A percentile compares a stretch with the other conserved stretches of the same genome.
phyloP scores from a whole-genome alignment of 805 yeast genomes.

The Saccharomycopsis oosterbeekiorum region DNA sequence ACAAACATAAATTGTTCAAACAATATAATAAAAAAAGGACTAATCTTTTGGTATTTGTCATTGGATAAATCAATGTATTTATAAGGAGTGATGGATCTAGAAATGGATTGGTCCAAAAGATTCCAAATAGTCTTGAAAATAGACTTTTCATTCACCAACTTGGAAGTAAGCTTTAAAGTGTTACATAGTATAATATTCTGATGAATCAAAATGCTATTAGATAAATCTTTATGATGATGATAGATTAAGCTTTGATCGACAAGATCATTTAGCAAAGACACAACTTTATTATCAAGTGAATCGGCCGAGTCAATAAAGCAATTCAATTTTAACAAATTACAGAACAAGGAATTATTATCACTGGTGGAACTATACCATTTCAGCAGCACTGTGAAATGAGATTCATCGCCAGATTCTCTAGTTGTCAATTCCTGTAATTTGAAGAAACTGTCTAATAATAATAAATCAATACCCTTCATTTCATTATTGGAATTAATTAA shows the following conservation, averaged over 20 bases:
- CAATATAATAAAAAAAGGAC: slow-evolving; percentile 49
- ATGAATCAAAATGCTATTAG: slow-evolving; percentile 32
- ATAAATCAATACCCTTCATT: slow-evolving; percentile 45
- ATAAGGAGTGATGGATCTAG: slow-evolving; percentile 71
- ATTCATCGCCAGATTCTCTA: neutral
- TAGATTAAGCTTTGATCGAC: slow-evolving; percentile 46
- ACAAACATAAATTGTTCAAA: slow-evolving; percentile 64
- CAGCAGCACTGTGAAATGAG: slow-evolving; percentile 31
- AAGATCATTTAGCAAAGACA: slow-evolving; percentile 39
- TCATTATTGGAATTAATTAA: slow-evolving; percentile 14
- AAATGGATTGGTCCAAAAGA: slow-evolving; percentile 64
- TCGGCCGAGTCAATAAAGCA: slow-evolving; percentile 21
- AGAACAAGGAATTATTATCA: slow-evolving; percentile 50
- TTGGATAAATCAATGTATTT: slow-evolving; percentile 62
- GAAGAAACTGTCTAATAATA: slow-evolving; percentile 49
- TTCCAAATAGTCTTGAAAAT: slow-evolving; percentile 39
- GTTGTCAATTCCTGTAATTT: slow-evolving; percentile 41
- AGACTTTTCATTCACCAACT: slow-evolving; percentile 11
- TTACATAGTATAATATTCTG: slow-evolving; percentile 48
- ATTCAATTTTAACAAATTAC: slow-evolving; percentile 50
- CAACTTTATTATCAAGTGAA: slow-evolving; percentile 29
- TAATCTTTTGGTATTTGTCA: slow-evolving; percentile 26
- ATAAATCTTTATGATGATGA: slow-evolving; percentile 24
- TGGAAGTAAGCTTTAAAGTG: slow-evolving; percentile 30
- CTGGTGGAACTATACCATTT: slow-evolving; percentile 69